Percentiles rank a stretch among this genome's conserved stretches.
phyloP scores from a whole-genome alignment of 2,329 filamentous ascomycete genomes.

The Diaporthe nobilis region DNA sequence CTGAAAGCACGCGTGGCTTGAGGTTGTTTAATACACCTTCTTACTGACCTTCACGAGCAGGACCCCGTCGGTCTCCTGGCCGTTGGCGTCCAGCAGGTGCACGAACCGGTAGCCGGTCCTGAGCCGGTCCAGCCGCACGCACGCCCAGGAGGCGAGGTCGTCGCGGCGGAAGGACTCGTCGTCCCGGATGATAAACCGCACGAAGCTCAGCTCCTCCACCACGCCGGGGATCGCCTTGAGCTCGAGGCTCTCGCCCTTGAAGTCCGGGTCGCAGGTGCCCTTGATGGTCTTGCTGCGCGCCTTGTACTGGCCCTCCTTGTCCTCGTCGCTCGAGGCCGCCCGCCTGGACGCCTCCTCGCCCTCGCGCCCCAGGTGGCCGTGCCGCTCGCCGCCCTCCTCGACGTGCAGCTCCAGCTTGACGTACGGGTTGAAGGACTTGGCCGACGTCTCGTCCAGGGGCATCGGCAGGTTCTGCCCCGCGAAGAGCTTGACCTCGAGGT shows the following conservation, averaged over 20 bases:
- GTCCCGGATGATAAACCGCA: conserved; percentile 89
- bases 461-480: conserved; percentile 84
- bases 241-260: conserved; percentile 68
- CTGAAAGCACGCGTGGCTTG: not conserved
- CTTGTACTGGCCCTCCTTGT: conserved; percentile 70
- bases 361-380: conserved; percentile 42
- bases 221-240: conserved; percentile 71
- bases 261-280: conserved; percentile 73
- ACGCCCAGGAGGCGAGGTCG: conserved; percentile 88
- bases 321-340: conserved; percentile 57
- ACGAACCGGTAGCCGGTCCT: conserved; percentile 83
- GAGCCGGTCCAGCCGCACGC: conserved; percentile 86
- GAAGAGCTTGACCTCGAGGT: conserved; percentile 80
- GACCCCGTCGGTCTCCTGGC: conserved; percentile 75
- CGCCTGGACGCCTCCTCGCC: conserved; percentile 35
- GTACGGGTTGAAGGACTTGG: conserved; percentile 79
- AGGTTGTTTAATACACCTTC: conserved; percentile 51
- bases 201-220: conserved; percentile 79
- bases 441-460: conserved; percentile 65
- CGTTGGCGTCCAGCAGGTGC: conserved; percentile 79
- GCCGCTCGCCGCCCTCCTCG: conserved; percentile 70
- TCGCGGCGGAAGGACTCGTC: conserved; percentile 82
- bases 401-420: conserved; percentile 88
- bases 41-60: conserved; percentile 83
- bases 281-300: conserved; percentile 67